Percentiles rank a stretch among this genome's conserved stretches.
phyloP scores from a whole-genome alignment of 768 basidiomycete species.

The Termitomyces sp. region DNA sequence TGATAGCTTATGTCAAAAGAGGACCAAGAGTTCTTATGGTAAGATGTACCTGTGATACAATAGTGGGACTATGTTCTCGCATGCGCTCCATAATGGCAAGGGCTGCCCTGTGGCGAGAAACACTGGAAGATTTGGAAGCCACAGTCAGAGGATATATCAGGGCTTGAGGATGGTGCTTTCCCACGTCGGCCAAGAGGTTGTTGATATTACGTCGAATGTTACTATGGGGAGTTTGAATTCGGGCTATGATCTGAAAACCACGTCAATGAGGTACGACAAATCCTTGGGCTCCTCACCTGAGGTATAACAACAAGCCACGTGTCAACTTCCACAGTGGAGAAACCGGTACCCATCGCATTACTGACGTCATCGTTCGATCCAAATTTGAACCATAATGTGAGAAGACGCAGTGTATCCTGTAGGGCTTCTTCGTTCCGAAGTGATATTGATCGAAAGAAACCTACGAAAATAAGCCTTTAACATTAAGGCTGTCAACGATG shows the following conservation, averaged over 20 bases:
- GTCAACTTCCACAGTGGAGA: constrained; percentile 87
- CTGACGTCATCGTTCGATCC: constrained; percentile 88
- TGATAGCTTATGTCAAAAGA: constrained; percentile 19
- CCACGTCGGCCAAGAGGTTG: constrained; percentile 83
- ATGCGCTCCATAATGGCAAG: constrained; percentile 85
- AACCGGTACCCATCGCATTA: constrained; percentile 81
- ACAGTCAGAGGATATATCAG: constrained; percentile 94
- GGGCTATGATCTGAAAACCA: constrained; percentile 79
- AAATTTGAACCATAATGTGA: constrained; percentile 98
- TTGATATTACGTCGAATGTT: constrained; percentile 89
- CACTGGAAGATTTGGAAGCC: constrained; percentile 91
- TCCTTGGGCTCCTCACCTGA: constrained; percentile 50
- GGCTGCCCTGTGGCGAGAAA: constrained; percentile 76
- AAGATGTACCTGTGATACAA: constrained; percentile 74
- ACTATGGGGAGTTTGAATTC: constrained; percentile 89
- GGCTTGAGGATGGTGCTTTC: constrained; percentile 95
- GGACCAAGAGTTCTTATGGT: background rate
- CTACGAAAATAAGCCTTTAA: constrained; percentile 28
- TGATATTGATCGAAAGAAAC: constrained; percentile 93
- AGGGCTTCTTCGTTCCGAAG: constrained; percentile 86
- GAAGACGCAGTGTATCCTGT: constrained; percentile 87
- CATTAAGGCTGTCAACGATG: background rate
- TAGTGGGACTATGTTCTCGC: constrained; percentile 81
- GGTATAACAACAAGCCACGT: constrained; percentile 99
- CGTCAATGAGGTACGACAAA: background rate